Evolutionary conservation across 2,329 filamentous ascomycete genomes (phyloP).

Genomic region (Bimuria novae-zelandiae): DNA sequence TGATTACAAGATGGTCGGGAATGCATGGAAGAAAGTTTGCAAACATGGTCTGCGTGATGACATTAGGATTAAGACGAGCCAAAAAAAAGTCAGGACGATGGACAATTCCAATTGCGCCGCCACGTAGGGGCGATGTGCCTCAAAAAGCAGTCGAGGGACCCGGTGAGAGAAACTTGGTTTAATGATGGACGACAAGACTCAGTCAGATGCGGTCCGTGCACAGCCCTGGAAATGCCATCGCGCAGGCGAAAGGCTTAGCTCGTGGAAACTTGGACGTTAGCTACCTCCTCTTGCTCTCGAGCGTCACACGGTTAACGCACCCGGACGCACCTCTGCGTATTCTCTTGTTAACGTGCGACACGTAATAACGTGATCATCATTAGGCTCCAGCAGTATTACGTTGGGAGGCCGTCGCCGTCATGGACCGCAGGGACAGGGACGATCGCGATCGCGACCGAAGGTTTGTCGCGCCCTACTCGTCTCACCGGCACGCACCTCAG

Average conservation of each 20-base stretch:
- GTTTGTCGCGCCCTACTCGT: conserved; percentile 43
- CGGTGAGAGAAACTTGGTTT: too few species aligned
- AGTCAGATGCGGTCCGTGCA: conserved; percentile 1
- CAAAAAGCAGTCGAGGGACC: not conserved
- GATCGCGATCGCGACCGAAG: conserved; percentile 50
- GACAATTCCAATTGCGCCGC: not conserved
- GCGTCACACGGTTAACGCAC: not conserved
- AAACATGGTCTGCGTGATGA: conserved; percentile 3
- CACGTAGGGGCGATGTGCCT: not conserved
- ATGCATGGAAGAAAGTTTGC: conserved; percentile 1
- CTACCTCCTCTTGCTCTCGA: not conserved
- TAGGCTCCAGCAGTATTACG: not conserved
- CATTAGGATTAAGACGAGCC: conserved; percentile 6
- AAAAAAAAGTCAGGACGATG: not conserved
- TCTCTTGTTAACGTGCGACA: not conserved
- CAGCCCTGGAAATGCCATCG: not conserved
- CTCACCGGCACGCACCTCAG: conserved; percentile 17
- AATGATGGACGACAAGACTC: not conserved
- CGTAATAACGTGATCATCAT: conserved; percentile 7
- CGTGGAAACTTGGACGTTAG: conserved; percentile 2
- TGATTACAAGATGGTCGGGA: conserved; percentile 10
- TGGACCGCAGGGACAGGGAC: conserved; percentile 46
- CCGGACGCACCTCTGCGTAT: not conserved
- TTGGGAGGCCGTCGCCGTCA: conserved; percentile 18
- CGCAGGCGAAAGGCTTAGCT: conserved; percentile 1